phyloP scores from a whole-genome alignment of 2,329 filamentous ascomycete species.

The Epichloe gansuensis region DNA sequence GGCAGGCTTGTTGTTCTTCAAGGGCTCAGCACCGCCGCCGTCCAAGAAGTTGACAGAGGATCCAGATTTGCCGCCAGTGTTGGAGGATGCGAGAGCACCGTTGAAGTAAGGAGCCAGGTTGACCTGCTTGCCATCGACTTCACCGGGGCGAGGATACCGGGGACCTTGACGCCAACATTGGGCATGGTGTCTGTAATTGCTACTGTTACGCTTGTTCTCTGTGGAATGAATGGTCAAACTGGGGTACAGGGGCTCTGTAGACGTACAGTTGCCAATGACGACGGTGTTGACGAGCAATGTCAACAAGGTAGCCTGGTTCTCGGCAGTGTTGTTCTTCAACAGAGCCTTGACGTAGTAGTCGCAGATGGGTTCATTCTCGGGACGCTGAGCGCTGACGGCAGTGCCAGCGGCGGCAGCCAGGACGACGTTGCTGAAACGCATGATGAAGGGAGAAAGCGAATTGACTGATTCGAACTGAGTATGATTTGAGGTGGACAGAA shows the following conservation, averaged over 20 bases:
- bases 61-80: conserved; percentile 31
- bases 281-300: conserved; percentile 49
- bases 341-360: conserved; percentile 52
- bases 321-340: conserved; percentile 45
- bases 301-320: conserved; percentile 43
- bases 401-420: conserved; percentile 11
- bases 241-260: background rate
- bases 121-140: conserved; percentile 36
- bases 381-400: conserved; percentile 30
- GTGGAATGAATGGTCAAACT: too few species aligned
- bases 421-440: conserved; percentile 14
- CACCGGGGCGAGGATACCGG: conserved; percentile 45
- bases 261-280: conserved; percentile 47
- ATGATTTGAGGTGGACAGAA: background rate
- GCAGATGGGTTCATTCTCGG: conserved; percentile 40
- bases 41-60: conserved; percentile 48
- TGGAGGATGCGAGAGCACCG: conserved; percentile 40
- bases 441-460: conserved; percentile 6
- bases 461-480: background rate
- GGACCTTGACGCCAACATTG: conserved; percentile 38
- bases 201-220: too few species aligned
- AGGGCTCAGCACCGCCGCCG: conserved; percentile 41
- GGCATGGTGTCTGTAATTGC: conserved; percentile 32
- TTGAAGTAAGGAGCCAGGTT: conserved; percentile 49
- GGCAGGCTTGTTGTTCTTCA: conserved; percentile 43